These are phyloP conservation scores for Russula brevipes DNA, from an alignment of 768 basidiomycete genomes.

Conservation along the genomic window DNA sequence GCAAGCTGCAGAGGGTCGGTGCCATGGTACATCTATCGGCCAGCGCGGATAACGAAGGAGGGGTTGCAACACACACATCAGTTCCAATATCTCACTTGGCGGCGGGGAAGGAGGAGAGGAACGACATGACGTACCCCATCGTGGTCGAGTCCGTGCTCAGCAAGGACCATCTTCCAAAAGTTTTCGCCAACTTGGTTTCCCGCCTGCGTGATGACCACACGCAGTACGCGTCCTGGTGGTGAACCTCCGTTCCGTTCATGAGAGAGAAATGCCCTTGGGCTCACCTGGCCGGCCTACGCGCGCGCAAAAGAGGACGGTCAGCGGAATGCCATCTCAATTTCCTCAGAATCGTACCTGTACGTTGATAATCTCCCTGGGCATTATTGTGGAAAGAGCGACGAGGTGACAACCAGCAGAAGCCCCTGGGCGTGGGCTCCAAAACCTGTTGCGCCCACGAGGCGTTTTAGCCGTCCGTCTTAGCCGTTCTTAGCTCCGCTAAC, in stretches of 20 bases:
- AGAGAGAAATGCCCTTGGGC: constrained; percentile 25
- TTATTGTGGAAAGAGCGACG: constrained; percentile 29
- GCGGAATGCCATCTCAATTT: background rate
- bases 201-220: constrained; percentile 38
- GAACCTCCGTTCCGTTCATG: background rate
- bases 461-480: constrained; percentile 18
- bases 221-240: constrained; percentile 7
- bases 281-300: constrained; percentile 65
- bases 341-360: constrained; percentile 47
- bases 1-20: constrained; percentile 68
- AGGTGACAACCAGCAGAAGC: background rate
- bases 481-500: background rate
- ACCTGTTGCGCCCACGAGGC: constrained; percentile 11
- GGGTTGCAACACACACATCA: constrained; percentile 9
- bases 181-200: constrained; percentile 77
- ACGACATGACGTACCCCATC: constrained; percentile 45
- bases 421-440: constrained; percentile 7
- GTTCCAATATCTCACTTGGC: too few species aligned
- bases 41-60: constrained; percentile 27
- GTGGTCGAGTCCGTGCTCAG: constrained; percentile 77
- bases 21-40: constrained; percentile 54
- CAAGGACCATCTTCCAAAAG: constrained; percentile 86
- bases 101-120: too few species aligned
- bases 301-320: background rate
- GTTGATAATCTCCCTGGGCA: constrained; percentile 80